Conservation (phyloP, 805 yeast species). For the Kluyveromyces lactis region DNA sequence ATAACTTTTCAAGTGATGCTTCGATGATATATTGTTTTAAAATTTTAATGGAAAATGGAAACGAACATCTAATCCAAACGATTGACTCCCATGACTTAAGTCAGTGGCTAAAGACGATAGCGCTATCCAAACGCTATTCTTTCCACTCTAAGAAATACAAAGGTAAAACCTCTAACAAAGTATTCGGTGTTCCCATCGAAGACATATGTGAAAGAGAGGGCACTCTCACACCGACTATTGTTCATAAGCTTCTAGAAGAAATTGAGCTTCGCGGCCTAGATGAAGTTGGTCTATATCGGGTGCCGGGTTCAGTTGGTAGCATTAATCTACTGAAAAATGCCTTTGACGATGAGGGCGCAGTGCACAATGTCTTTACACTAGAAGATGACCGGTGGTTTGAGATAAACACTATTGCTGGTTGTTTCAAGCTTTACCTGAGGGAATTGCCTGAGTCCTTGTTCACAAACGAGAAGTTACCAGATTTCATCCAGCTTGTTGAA, state of each 20-base stretch:
- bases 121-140: slow-evolving; percentile 33
- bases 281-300: slow-evolving; percentile 84
- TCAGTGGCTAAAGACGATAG: slow-evolving; percentile 58
- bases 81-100: slow-evolving; percentile 49
- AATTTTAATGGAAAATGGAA: slow-evolving; percentile 37
- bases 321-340: slow-evolving; percentile 45
- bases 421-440: slow-evolving; percentile 74
- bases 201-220: slow-evolving; percentile 69
- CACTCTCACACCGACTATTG: slow-evolving; percentile 52
- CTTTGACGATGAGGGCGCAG: slow-evolving; percentile 40
- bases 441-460: slow-evolving; percentile 82
- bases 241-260: slow-evolving; percentile 57
- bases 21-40: slow-evolving; percentile 29
- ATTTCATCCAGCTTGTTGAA: slow-evolving; percentile 36
- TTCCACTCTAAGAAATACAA: slow-evolving; percentile 34
- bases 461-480: slow-evolving; percentile 55
- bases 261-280: slow-evolving; percentile 83
- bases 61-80: slow-evolving; percentile 63
- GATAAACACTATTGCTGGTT: slow-evolving; percentile 79
- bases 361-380: slow-evolving; percentile 36
- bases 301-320: slow-evolving; percentile 54
- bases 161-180: slow-evolving; percentile 38
- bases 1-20: slow-evolving; percentile 25
- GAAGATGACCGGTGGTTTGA: slow-evolving; percentile 61
- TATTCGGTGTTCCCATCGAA: slow-evolving; percentile 82